phyloP scores from a whole-genome alignment of 2,329 filamentous ascomycete species.

The Alternaria alternata region DNA sequence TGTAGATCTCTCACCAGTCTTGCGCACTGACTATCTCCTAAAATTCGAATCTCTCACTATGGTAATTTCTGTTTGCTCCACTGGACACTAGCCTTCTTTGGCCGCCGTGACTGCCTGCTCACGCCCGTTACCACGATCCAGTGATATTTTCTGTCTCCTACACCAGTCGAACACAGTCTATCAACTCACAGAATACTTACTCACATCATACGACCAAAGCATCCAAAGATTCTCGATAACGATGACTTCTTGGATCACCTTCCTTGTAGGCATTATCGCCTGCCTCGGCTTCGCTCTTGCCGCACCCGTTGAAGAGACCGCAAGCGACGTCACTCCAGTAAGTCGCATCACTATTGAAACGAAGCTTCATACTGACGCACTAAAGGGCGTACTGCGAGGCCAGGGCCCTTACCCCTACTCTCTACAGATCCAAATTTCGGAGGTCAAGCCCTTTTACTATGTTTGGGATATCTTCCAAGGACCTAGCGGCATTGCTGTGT shows the following conservation, averaged over 20 bases:
- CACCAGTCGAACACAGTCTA: background rate
- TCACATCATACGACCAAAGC: background rate
- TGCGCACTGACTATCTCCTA: background rate
- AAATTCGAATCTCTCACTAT: background rate
- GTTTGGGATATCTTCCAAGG: constrained; percentile 8
- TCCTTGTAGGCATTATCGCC: background rate
- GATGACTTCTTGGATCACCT: background rate
- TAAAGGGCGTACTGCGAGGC: background rate
- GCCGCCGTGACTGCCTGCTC: background rate
- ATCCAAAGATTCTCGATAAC: too few relatives aligned
- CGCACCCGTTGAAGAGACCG: background rate
- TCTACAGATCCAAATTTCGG: background rate
- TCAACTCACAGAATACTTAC: background rate
- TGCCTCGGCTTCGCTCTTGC: background rate
- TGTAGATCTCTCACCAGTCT: background rate
- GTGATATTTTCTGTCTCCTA: background rate
- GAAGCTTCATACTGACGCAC: background rate
- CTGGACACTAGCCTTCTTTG: background rate
- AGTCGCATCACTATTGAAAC: background rate
- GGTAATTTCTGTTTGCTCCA: background rate
- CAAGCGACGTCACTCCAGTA: background rate
- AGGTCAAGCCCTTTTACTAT: background rate
- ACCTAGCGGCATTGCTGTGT: constrained; percentile 3
- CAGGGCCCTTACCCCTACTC: constrained; percentile 2
- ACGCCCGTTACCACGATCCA: background rate